phyloP scores from a whole-genome alignment of 345 rosid species.

The Citrus glauca region DNA sequence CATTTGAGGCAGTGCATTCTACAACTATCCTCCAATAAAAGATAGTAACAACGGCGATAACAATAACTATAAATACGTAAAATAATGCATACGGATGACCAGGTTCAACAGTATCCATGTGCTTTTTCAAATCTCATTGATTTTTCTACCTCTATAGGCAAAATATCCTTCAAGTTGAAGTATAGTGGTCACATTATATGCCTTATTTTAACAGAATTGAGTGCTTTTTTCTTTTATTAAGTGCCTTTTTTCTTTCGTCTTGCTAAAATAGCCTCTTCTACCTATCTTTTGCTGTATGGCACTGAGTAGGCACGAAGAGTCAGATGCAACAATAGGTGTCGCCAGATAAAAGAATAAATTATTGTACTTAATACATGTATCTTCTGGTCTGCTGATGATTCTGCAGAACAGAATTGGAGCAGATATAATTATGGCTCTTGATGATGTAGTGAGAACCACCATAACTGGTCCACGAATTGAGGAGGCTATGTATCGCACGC shows the following conservation, averaged over 20 bases:
- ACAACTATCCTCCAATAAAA: neutral
- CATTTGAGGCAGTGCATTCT: neutral
- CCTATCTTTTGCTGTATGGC: neutral
- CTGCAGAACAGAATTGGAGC: slow-evolving; percentile 83
- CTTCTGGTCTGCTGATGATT: slow-evolving; percentile 14
- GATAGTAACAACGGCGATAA: neutral
- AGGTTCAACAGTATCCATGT: neutral
- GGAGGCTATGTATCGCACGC: slow-evolving; percentile 85
- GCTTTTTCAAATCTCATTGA: neutral
- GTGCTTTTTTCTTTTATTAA: no score
- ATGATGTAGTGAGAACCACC: slow-evolving; percentile 82
- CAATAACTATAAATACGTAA: neutral
- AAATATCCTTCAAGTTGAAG: neutral
- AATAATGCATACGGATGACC: neutral
- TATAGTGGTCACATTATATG: neutral
- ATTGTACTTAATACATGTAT: neutral
- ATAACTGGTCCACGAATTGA: slow-evolving; percentile 75
- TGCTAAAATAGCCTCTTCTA: neutral
- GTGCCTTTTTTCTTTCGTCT: neutral
- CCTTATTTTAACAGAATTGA: neutral
- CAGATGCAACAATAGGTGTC: neutral
- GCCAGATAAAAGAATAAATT: neutral
- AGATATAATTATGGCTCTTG: slow-evolving; percentile 87
- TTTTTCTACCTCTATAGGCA: neutral
- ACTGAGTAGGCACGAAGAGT: neutral